phyloP scores from a whole-genome alignment of 768 basidiomycete species.

The Holtermannia corniformis region DNA sequence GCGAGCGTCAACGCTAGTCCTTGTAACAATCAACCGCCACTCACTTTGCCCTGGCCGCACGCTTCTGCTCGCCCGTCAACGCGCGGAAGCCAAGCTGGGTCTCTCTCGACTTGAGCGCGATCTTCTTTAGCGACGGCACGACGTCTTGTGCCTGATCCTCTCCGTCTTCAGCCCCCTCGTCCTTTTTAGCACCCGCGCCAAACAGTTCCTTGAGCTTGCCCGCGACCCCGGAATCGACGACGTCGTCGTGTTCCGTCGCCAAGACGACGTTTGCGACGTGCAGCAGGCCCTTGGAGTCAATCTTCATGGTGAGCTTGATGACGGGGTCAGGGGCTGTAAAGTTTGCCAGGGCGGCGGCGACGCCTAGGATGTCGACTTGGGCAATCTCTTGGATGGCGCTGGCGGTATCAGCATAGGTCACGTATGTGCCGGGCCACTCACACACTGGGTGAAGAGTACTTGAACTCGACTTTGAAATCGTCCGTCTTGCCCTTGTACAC shows the following conservation, averaged over 20 bases:
- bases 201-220: conserved; percentile 86
- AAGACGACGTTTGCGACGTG: conserved; percentile 69
- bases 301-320: conserved; percentile 69
- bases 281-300: conserved; percentile 81
- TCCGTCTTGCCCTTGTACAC: conserved; percentile 44
- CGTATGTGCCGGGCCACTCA: not conserved
- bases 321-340: conserved; percentile 77
- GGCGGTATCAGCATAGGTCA: not conserved
- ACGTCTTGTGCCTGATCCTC: conserved; percentile 4
- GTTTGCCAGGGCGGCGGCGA: conserved; percentile 67
- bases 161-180: conserved; percentile 24
- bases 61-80: conserved; percentile 69
- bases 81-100: conserved; percentile 61
- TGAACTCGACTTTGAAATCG: conserved; percentile 66
- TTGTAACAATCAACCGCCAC: no score
- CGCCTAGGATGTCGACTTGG: conserved; percentile 61
- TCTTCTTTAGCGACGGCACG: conserved; percentile 46
- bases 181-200: conserved; percentile 49
- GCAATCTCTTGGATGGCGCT: conserved; percentile 52
- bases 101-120: conserved; percentile 56
- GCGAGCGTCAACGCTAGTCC: no score
- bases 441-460: not conserved
- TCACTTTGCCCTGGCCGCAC: conserved; percentile 55
- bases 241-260: conserved; percentile 52
- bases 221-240: conserved; percentile 29